A percentile compares a stretch with the other conserved stretches of the same genome.
Conservation (phyloP, 177 flowering plant species). For the Tripterygium wilfordii region DNA sequence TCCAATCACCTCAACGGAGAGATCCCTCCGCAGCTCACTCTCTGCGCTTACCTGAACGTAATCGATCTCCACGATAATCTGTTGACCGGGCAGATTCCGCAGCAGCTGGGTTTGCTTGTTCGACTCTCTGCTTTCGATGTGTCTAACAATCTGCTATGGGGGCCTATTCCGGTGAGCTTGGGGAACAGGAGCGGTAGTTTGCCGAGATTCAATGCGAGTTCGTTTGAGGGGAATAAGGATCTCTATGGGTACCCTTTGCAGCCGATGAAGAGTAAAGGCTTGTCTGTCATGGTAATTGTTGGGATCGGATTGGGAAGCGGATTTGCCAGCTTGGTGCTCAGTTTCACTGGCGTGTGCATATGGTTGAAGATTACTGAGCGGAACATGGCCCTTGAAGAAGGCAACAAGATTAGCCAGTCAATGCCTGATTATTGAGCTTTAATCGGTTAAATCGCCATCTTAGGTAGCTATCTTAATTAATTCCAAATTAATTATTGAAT, state of each 20-base stretch:
- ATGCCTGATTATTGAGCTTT: slow-evolving; percentile 78
- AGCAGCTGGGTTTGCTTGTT: slow-evolving; percentile 52
- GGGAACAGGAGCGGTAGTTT: slow-evolving; percentile 60
- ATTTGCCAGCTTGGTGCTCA: slow-evolving; percentile 67
- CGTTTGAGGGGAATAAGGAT: slow-evolving; percentile 71
- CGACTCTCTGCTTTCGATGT: slow-evolving; percentile 73
- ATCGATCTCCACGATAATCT: slow-evolving; percentile 74
- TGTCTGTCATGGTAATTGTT: slow-evolving; percentile 75
- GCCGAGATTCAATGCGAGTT: slow-evolving; percentile 65
- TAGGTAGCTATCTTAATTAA: too few species aligned
- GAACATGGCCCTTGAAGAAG: slow-evolving; percentile 57
- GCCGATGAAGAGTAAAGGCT: slow-evolving; percentile 41
- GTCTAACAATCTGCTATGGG: slow-evolving; percentile 57
- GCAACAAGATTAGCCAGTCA: slow-evolving; percentile 62
- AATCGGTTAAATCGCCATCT: too few species aligned
- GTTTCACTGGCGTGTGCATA: slow-evolving; percentile 81
- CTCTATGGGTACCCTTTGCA: slow-evolving; percentile 86
- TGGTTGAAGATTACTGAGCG: slow-evolving; percentile 83
- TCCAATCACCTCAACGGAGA: slow-evolving; percentile 57
- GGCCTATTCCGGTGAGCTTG: slow-evolving; percentile 57
- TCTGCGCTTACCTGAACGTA: slow-evolving; percentile 81
- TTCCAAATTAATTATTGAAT: too few species aligned
- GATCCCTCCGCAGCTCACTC: slow-evolving; percentile 64
- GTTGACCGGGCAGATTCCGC: slow-evolving; percentile 73
- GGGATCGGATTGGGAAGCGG: slow-evolving; percentile 95